Base-by-base conservation (phyloP, 768 basidiomycete species). In the Boletus sensibilis region DNA sequence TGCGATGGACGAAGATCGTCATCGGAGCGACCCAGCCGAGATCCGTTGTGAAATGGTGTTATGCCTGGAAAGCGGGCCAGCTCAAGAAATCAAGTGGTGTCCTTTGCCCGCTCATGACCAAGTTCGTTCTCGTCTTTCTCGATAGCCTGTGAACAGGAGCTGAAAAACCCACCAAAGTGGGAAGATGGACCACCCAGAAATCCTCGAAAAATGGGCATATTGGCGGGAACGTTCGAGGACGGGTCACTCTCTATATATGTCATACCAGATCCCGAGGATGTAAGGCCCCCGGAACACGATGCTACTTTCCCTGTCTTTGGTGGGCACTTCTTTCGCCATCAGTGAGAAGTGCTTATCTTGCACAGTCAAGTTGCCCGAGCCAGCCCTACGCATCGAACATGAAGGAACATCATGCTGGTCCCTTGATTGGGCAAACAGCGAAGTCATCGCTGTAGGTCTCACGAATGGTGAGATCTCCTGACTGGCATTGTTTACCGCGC, bases 341-440 rank as follows among this genome's bases (percentile, higher is more conserved):
- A 5, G 29, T 13, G 46, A 18, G 25, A n/a, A 48, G 18, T 39
- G 33, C 53, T 51, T 33, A 54, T 39, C 41, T 50, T 14, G 40
- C 25, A 13, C 13, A 90, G 88, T 90, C 11, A 78, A 75, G 52
- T 52, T 87, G 13, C 71, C 82, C 0, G 76, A 86, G 45, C 92
- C 94, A 0, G 65, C 89, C 3, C 48, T 95, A 7, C 81, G 84
- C 11, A 82, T 98, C 2, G 84, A 90, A 61, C 72, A 92, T 2
- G 85, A 87, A 52, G 90, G 92, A 41, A 81, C 90, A 0, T 75
- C 79, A n/a, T 88, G 87, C 66, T 88, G 83, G 81, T 80, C 83
- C 16, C 77, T 97, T 51, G 94, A 97, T 62, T 98, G 94, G 94
- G 90, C 86, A 0, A 93, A 92, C 59, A 91, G 92, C 59, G 86